Evolutionary conservation across 2,329 filamentous ascomycete species (phyloP), one percentile per base, ranked within the genome.

Genomic region (Huntiella savannae): DNA sequence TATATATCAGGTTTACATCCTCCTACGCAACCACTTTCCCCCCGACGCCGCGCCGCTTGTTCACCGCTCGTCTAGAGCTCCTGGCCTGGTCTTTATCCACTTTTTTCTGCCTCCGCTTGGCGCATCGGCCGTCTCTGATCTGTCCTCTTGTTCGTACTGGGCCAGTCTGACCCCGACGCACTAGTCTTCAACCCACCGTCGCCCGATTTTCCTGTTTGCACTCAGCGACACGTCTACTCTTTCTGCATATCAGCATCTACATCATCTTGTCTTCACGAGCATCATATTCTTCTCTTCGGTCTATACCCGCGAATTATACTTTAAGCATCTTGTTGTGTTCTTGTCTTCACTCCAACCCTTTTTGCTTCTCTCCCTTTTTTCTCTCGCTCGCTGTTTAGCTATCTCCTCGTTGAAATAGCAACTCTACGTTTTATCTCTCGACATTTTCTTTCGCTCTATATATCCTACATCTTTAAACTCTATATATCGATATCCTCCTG

Each of bases 401-500:
- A 17, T 28, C 46, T 39, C 41, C 28, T 50, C 39, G 34, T 38
- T 43, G 34, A 16, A 40, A 37, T 40, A 45, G 28, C 37, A 44
- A 33, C 37, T 42, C 11, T 49, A 45, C 19, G 6, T 36, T 44
- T 43, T 37, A 37, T 38, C 33, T 32, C 37, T 40, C 34, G 39
- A 19, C 32, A 22, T 43, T 38, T 38, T 37, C 33, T 45, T 36
- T 17, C 40, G 7, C 42, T 44, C 28, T 40, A 32, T 43, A 32
- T 34, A 13, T 28, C 44, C 34, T 43, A 13, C 35, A 10, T n/a
- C 35, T 22, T 34, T 36, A 85, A 60, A 77, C 88, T 68, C 77
- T 36, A 37, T 46, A 76, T 65, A 95, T 69, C 77, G 32, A 37
- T 43, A 76, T 65, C 95, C 95, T 87, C 87, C 93, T 75, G 82